A percentile compares a stretch with the other conserved stretches of the same genome.
These are phyloP conservation scores for Trichoderma gamsii DNA, from an alignment of 495 filamentous ascomycete genomes.

Conservation along the genomic window DNA sequence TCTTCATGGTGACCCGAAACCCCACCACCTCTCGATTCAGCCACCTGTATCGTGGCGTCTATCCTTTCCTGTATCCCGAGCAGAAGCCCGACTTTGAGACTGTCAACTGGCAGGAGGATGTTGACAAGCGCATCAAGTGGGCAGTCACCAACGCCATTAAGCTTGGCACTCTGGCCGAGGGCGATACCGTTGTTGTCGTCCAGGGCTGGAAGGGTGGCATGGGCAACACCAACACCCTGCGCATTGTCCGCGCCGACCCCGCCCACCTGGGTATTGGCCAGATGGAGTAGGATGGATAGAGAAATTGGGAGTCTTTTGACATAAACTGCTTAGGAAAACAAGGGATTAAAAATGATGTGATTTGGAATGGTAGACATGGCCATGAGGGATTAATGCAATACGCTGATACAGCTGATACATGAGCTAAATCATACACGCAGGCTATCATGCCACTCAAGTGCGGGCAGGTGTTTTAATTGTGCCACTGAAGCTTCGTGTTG, in stretches of 20 bases:
- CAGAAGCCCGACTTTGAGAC: conserved; percentile 84
- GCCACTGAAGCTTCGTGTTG: no score
- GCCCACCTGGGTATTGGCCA: conserved; percentile 31
- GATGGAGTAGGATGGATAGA: conserved; percentile 1
- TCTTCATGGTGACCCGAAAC: conserved; percentile 96
- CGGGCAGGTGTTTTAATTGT: no score
- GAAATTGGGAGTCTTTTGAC: neutral
- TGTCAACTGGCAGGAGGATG: conserved; percentile 96
- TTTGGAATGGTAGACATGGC: conserved; percentile 5
- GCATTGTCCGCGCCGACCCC: conserved; percentile 51
- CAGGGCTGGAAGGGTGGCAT: conserved; percentile 97
- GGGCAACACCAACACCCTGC: conserved; percentile 92
- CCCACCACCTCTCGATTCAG: conserved; percentile 76
- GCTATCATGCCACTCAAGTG: no score
- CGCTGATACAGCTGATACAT: no score
- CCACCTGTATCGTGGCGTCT: conserved; percentile 95
- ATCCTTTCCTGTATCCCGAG: conserved; percentile 91
- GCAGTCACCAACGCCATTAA: conserved; percentile 77
- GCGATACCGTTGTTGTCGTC: conserved; percentile 85
- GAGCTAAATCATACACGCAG: no score
- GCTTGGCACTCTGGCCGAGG: conserved; percentile 74
- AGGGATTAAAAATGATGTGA: neutral
- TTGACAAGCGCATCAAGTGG: conserved; percentile 94
- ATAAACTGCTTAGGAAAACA: neutral
- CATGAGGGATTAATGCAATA: neutral